phyloP scores from a whole-genome alignment of 768 basidiomycete species.

The Lactarius vividus region DNA sequence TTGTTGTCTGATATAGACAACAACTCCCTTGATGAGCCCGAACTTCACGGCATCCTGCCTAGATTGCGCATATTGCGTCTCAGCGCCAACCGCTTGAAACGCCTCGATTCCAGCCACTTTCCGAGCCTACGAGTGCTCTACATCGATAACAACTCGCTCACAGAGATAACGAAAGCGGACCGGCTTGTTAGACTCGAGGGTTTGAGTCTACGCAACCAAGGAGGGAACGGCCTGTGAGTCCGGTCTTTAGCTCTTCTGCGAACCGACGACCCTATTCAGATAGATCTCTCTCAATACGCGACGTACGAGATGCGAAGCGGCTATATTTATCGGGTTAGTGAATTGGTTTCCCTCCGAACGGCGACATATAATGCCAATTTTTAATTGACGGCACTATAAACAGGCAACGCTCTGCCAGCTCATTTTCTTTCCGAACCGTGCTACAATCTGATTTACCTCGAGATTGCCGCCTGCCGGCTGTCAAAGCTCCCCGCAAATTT shows the following conservation, averaged over 20 bases:
- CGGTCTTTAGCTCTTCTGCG: conserved; percentile 30
- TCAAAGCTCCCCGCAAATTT: conserved; percentile 69
- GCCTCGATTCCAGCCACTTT: conserved; percentile 58
- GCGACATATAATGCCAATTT: conserved; percentile 27
- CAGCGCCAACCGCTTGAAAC: conserved; percentile 74
- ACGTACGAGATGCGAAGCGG: conserved; percentile 89
- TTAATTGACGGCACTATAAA: conserved; percentile 31
- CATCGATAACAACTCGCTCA: conserved; percentile 78
- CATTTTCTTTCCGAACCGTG: conserved; percentile 69
- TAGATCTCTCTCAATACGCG: conserved; percentile 49
- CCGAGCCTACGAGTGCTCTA: conserved; percentile 85
- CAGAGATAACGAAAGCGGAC: conserved; percentile 49
- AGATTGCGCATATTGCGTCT: conserved; percentile 80
- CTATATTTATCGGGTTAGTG: conserved; percentile 89
- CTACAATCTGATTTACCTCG: conserved; percentile 89
- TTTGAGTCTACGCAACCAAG: conserved; percentile 88
- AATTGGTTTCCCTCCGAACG: conserved; percentile 11
- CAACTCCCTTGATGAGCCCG: conserved; percentile 61
- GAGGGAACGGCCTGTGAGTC: conserved; percentile 70
- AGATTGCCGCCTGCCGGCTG: conserved; percentile 84
- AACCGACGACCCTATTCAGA: conserved; percentile 28
- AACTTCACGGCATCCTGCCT: conserved; percentile 53
- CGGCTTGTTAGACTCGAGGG: conserved; percentile 77
- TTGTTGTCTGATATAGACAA: conserved; percentile 49
- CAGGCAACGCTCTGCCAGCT: conserved; percentile 68